Conservation (phyloP, 2,329 filamentous ascomycete species). For the Ophiostoma sp. region DNA sequence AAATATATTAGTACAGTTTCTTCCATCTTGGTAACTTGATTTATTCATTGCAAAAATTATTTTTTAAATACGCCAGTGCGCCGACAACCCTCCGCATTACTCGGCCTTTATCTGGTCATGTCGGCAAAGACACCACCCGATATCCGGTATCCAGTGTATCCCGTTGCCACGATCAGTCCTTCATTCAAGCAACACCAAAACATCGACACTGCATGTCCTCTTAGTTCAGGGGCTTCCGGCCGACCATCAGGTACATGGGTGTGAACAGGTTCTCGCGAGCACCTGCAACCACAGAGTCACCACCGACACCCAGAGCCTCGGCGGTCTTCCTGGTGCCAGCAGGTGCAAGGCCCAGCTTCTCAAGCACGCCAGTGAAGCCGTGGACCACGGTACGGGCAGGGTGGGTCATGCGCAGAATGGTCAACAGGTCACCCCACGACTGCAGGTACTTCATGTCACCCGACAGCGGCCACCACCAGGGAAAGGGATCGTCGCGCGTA, state of each 20-base stretch:
- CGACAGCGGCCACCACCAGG: conserved; percentile 92
- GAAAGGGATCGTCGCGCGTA: conserved; percentile 64
- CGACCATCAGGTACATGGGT: conserved; percentile 97
- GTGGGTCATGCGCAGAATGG: conserved; percentile 84
- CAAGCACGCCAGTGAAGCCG: conserved; percentile 68
- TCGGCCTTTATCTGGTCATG: conserved; percentile 12
- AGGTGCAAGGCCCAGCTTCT: conserved; percentile 70
- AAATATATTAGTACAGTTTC: neutral
- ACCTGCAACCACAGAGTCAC: conserved; percentile 80
- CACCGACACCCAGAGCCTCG: conserved; percentile 75
- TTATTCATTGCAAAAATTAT: conserved; percentile 10
- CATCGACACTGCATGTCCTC: neutral
- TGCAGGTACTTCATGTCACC: conserved; percentile 81
- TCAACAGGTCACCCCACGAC: conserved; percentile 72
- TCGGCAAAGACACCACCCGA: neutral
- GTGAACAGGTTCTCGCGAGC: conserved; percentile 90
- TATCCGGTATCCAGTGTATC: neutral
- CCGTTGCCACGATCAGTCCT: neutral
- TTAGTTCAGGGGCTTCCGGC: conserved; percentile 61
- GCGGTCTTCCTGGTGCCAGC: conserved; percentile 90
- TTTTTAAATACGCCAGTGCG: conserved; percentile 14
- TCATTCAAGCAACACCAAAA: neutral
- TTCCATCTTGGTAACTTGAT: neutral
- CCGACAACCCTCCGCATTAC: conserved; percentile 23
- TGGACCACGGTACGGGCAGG: conserved; percentile 71